Base-by-base conservation (phyloP, 2,329 filamentous ascomycete species). In the Diaporthe australafricana region DNA sequence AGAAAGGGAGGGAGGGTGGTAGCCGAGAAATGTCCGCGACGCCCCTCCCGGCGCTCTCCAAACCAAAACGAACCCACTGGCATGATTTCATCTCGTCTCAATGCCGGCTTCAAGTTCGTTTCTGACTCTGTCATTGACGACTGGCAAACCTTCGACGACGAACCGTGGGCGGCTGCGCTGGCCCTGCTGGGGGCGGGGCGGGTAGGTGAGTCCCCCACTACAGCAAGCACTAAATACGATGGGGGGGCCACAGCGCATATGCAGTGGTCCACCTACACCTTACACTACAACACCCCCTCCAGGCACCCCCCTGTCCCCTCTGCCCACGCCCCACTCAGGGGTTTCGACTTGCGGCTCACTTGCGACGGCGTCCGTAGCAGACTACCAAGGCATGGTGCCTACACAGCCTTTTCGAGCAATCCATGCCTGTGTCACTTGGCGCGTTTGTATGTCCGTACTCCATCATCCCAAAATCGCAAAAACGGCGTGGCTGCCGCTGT, bases 301-400 rank as follows among this genome's bases (percentile, higher is more conserved):
- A n/a, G 20, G 5, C 17, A n/a, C 17, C 38, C 52, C 60, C 60
- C 60, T 63, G 60, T 38, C 27, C 20, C 20, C 60, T 11, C 60
- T 35, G 5, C 60, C 27, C 60, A 38, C 60, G 32, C 32, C 63
- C 62, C 70, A 71, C 70, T 62, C 70, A 71, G 70, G 70, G 70
- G 62, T 50, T 57, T 60, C 70, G 53, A 71, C 62, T 66, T 62
- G 70, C 70, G 70, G 70, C 70, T 40, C 55, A 71, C 27, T n/a
- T 71, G 70, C 62, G 62, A 71, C 70, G 63, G 62, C 70, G 11
- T 56, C 53, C 53, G 70, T 71, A 68, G 62, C 70, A 72, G 70
- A 48, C 30, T 45, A 42, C 56, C 45, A 67, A 52, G 52, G 70
- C 70, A 68, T 55, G 53, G 47, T 32, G 42, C 22, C 25, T 60